phyloP scores from a whole-genome alignment of 1,284 basidiomycete species.

The Abortiporus biennis region DNA sequence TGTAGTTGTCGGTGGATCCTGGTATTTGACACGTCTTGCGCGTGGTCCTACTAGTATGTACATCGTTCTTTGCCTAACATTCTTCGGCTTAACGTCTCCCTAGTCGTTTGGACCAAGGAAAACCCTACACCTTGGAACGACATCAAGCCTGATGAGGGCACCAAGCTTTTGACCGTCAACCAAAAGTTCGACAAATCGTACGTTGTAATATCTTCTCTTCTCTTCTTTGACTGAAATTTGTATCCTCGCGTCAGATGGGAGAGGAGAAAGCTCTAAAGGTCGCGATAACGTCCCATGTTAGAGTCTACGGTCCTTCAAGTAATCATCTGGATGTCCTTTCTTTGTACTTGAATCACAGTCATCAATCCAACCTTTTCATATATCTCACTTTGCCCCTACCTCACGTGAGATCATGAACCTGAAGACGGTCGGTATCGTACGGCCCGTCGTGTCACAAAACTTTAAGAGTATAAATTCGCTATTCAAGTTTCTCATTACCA shows the following conservation, averaged over 20 bases:
- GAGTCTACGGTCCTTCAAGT: no score
- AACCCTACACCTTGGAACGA: constrained; percentile 81
- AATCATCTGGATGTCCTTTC: no score
- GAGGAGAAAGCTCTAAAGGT: constrained; percentile 56
- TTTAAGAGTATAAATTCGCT: no score
- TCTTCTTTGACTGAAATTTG: constrained; percentile 5
- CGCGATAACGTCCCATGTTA: no score
- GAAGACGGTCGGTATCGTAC: no score
- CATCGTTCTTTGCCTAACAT: background rate
- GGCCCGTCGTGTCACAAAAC: no score
- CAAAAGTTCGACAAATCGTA: constrained; percentile 71
- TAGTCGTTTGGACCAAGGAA: constrained; percentile 75
- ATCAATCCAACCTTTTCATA: no score
- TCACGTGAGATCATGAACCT: no score
- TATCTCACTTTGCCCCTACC: no score
- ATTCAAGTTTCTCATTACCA: no score
- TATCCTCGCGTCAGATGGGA: constrained; percentile 56
- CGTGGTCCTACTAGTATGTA: constrained; percentile 59
- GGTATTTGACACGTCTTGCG: constrained; percentile 71
- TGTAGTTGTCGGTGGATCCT: constrained; percentile 58
- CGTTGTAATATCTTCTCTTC: constrained; percentile 11
- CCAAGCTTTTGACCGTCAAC: constrained; percentile 63
- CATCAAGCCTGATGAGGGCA: constrained; percentile 65
- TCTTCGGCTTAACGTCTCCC: background rate
- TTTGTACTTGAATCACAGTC: no score